A percentile compares a stretch with the other conserved stretches of the same genome.
Evolutionary conservation across 202 grass and related monocot genomes (phyloP).

Genomic region (Zizania palustris): DNA sequence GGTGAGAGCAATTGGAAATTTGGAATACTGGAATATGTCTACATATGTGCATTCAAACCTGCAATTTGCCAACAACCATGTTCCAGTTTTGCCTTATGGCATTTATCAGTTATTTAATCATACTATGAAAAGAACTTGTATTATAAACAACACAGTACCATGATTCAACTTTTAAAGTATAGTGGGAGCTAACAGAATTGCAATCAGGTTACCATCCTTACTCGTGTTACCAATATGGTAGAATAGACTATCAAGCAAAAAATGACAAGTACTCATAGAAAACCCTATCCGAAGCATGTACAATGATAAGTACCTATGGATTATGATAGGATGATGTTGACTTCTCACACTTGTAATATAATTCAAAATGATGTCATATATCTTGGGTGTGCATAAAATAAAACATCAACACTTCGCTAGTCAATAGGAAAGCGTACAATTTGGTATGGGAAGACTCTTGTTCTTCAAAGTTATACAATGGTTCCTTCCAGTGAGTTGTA

Average conservation of each 20-base stretch:
- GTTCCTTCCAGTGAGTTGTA: slow-evolving; percentile 45
- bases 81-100: not conserved
- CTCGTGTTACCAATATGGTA: not conserved
- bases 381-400: slow-evolving; percentile 12
- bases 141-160: not conserved
- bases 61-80: not conserved
- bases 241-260: not conserved
- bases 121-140: not conserved
- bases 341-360: not conserved
- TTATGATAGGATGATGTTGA: not conserved
- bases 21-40: not conserved
- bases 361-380: slow-evolving; percentile 2
- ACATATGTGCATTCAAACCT: not conserved
- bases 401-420: not conserved
- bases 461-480: slow-evolving; percentile 59
- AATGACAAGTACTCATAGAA: not conserved
- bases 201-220: not conserved
- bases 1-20: not conserved
- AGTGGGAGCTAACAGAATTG: not conserved
- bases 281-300: not conserved
- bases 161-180: not conserved
- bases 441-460: slow-evolving; percentile 44
- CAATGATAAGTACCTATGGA: not conserved
- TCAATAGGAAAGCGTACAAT: slow-evolving; percentile 59
- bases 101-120: not conserved